Percentiles rank a stretch among this genome's conserved stretches.
Evolutionary conservation across 2,329 filamentous ascomycete species (phyloP).

Genomic region (Alternaria solani): DNA sequence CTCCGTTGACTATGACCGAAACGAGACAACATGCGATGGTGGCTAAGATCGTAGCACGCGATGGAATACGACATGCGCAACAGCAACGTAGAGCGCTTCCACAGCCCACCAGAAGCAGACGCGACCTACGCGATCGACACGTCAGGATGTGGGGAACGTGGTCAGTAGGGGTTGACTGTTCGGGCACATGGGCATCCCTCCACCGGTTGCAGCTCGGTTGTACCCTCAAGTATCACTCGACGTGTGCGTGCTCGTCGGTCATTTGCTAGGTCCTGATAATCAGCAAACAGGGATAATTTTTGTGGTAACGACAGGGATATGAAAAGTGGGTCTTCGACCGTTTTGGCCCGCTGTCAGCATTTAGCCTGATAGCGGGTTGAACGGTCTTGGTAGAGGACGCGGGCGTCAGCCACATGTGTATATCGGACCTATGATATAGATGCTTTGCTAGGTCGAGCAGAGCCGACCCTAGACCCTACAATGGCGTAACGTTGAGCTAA

Average conservation of each 20-base stretch:
- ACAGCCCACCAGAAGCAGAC: constrained; percentile 29
- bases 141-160: constrained; percentile 43
- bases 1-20: constrained; percentile 27
- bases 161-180: constrained; percentile 25
- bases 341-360: constrained; percentile 28
- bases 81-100: constrained; percentile 24
- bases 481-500: constrained; percentile 21
- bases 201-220: constrained; percentile 24
- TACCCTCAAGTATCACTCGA: constrained; percentile 38
- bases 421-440: constrained; percentile 34
- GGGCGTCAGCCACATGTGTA: constrained; percentile 33
- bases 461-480: constrained; percentile 25
- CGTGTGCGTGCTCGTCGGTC: constrained; percentile 17
- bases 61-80: constrained; percentile 24
- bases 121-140: constrained; percentile 39
- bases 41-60: constrained; percentile 27
- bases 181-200: constrained; percentile 31
- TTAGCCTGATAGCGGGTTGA: constrained; percentile 39
- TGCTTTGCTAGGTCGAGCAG: constrained; percentile 19
- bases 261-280: constrained; percentile 33
- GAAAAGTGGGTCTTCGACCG: constrained; percentile 28
- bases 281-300: constrained; percentile 23
- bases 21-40: constrained; percentile 27
- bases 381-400: constrained; percentile 25
- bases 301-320: constrained; percentile 26